phyloP scores from a whole-genome alignment of 768 basidiomycete species.

The Leccinum subtestaceum region DNA sequence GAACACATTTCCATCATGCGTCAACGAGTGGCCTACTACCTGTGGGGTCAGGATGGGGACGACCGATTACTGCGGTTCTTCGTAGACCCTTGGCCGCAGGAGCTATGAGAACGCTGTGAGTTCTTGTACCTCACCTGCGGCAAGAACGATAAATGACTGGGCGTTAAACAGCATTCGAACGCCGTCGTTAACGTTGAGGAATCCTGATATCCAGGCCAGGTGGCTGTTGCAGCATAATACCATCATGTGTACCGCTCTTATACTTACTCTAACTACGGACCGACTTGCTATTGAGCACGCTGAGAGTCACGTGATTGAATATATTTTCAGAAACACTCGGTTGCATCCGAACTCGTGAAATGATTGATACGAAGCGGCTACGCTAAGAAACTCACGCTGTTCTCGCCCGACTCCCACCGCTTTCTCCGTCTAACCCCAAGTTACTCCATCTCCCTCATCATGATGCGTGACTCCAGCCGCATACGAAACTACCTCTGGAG shows the following conservation, averaged over 20 bases:
- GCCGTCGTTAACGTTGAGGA: too few species aligned
- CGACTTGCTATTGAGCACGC: too few species aligned
- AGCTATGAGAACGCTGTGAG: conserved; percentile 15
- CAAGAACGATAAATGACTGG: neutral
- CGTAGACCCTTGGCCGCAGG: conserved; percentile 27
- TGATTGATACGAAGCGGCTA: neutral
- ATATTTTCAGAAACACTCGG: neutral
- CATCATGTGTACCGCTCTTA: neutral
- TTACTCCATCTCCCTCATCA: neutral
- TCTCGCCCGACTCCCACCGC: neutral
- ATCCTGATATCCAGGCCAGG: neutral
- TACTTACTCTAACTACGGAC: neutral
- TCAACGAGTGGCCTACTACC: conserved; percentile 58
- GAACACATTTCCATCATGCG: conserved; percentile 54
- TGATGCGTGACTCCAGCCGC: conserved; percentile 16
- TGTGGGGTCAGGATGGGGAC: conserved; percentile 53
- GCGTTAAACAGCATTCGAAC: neutral
- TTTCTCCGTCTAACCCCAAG: neutral
- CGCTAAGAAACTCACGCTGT: neutral
- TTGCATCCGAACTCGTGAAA: neutral
- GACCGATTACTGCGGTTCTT: conserved; percentile 32
- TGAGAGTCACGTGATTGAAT: neutral
- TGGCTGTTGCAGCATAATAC: neutral
- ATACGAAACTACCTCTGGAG: conserved; percentile 45
- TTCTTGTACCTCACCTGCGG: conserved; percentile 12